These are phyloP conservation scores for Bifiguratus adelaidae DNA, from an alignment of 192 early-diverging fungal species.

Conservation along the genomic window DNA sequence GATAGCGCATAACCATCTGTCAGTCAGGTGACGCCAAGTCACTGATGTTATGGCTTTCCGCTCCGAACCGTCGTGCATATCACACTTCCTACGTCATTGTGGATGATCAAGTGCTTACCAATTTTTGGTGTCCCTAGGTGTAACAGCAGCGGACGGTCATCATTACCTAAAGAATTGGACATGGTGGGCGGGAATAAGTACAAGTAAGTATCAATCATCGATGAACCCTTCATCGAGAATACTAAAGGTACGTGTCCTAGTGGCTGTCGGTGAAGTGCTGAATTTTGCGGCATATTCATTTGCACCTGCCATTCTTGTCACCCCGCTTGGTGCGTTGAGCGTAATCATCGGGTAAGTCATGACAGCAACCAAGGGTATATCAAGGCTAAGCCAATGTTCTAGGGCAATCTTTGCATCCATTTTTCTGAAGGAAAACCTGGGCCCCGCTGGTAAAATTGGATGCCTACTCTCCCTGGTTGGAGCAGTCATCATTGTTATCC, in stretches of 20 bases:
- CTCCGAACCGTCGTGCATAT: too few relatives aligned
- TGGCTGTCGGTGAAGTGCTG: conserved; percentile 86
- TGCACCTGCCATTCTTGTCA: conserved; percentile 92
- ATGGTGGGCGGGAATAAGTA: conserved; percentile 87
- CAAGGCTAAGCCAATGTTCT: conserved; percentile 1
- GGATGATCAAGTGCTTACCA: background rate
- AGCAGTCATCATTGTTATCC: conserved; percentile 78
- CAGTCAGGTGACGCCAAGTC: too few relatives aligned
- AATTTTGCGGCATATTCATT: conserved; percentile 95
- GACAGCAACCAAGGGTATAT: background rate
- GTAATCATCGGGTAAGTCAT: conserved; percentile 69
- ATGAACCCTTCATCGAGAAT: too few relatives aligned
- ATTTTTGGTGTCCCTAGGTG: conserved; percentile 37
- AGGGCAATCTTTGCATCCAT: conserved; percentile 79
- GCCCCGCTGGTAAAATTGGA: conserved; percentile 74
- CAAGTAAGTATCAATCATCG: conserved; percentile 43
- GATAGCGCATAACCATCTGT: too few relatives aligned
- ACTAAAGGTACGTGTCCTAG: too few relatives aligned
- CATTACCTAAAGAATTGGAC: conserved; percentile 77
- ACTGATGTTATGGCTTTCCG: too few relatives aligned
- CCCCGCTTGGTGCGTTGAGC: conserved; percentile 84
- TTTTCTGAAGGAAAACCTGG: conserved; percentile 82
- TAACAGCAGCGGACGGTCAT: conserved; percentile 63
- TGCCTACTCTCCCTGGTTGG: conserved; percentile 85
- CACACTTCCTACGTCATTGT: conserved; percentile 2